Conservation (phyloP, 2,329 filamentous ascomycete species). For the Coniella vitis region DNA sequence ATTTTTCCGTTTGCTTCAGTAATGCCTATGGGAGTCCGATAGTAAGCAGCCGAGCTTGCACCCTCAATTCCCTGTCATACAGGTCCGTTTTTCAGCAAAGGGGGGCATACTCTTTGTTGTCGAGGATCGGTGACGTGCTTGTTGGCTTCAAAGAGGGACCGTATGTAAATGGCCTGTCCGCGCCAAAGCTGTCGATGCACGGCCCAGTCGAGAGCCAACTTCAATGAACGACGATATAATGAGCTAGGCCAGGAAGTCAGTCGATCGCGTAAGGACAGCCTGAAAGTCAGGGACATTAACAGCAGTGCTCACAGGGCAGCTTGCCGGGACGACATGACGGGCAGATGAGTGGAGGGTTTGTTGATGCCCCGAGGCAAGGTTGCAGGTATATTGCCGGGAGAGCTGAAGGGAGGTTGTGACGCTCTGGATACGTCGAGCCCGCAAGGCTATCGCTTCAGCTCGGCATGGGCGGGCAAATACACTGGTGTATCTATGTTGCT, state of each 20-base stretch:
- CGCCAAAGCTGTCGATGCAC: constrained; percentile 91
- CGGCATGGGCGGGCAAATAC: not conserved
- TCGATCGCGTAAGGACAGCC: not conserved
- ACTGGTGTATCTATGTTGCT: not conserved
- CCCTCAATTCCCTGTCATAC: constrained; percentile 10
- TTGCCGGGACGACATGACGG: constrained; percentile 39
- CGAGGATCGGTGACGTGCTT: constrained; percentile 75
- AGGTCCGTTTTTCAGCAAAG: not conserved
- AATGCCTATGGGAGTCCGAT: constrained; percentile 52
- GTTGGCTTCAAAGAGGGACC: constrained; percentile 92
- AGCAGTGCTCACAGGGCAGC: constrained; percentile 43
- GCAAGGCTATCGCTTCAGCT: not conserved
- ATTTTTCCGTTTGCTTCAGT: constrained; percentile 77
- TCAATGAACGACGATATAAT: constrained; percentile 87
- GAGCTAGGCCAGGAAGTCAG: constrained; percentile 36
- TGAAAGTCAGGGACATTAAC: constrained; percentile 11
- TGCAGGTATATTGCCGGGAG: not conserved
- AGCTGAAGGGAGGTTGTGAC: not conserved
- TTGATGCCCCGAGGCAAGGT: not conserved
- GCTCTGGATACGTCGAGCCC: constrained; percentile 6
- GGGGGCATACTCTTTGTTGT: constrained; percentile 66
- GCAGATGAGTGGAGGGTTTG: not conserved
- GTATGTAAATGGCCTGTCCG: constrained; percentile 92
- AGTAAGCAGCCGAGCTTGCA: constrained; percentile 10
- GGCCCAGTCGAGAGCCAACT: constrained; percentile 91